Conservation (phyloP, 805 yeast species). For the Lachancea waltii region DNA sequence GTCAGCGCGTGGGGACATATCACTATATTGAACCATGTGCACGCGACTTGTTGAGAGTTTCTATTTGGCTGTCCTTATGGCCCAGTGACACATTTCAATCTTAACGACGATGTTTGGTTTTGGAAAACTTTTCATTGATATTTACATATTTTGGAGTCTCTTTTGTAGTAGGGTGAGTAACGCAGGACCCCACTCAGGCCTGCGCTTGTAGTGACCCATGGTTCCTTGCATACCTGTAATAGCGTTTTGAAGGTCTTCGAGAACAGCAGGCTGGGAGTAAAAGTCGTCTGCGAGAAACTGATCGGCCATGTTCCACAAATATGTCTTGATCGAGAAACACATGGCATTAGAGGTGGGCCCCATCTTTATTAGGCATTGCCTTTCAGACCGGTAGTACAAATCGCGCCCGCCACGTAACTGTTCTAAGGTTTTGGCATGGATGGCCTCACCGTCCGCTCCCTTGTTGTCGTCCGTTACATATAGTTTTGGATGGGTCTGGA, state of each 20-base stretch:
- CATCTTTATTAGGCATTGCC: slow-evolving; percentile 47
- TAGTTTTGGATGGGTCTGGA: slow-evolving; percentile 54
- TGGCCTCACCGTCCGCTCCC: slow-evolving; percentile 28
- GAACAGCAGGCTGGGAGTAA: slow-evolving; percentile 40
- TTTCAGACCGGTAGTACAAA: slow-evolving; percentile 53
- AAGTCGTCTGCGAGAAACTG: slow-evolving; percentile 38
- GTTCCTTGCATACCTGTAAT: slow-evolving; percentile 56
- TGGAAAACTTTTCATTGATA: background rate
- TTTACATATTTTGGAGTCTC: slow-evolving; percentile 2
- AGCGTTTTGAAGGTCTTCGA: slow-evolving; percentile 53
- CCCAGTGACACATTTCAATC: slow-evolving; percentile 23
- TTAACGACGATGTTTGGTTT: background rate
- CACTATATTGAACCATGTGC: slow-evolving; percentile 5
- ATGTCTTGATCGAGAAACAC: slow-evolving; percentile 50
- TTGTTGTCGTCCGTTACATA: slow-evolving; percentile 42
- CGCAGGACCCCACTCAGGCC: slow-evolving; percentile 66
- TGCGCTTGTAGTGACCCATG: slow-evolving; percentile 55
- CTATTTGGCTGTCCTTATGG: slow-evolving; percentile 14
- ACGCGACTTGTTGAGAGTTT: slow-evolving; percentile 4
- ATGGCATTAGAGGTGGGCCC: slow-evolving; percentile 37
- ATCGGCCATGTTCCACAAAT: slow-evolving; percentile 29
- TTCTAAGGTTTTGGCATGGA: slow-evolving; percentile 31
- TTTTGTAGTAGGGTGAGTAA: slow-evolving; percentile 28
- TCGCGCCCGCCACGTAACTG: slow-evolving; percentile 34
- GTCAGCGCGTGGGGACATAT: slow-evolving; percentile 11